A percentile compares a stretch with the other conserved stretches of the same genome.
These are phyloP conservation scores for Cyberlindnera amylophila DNA, from an alignment of 805 yeast genomes.

Conservation along the genomic window DNA sequence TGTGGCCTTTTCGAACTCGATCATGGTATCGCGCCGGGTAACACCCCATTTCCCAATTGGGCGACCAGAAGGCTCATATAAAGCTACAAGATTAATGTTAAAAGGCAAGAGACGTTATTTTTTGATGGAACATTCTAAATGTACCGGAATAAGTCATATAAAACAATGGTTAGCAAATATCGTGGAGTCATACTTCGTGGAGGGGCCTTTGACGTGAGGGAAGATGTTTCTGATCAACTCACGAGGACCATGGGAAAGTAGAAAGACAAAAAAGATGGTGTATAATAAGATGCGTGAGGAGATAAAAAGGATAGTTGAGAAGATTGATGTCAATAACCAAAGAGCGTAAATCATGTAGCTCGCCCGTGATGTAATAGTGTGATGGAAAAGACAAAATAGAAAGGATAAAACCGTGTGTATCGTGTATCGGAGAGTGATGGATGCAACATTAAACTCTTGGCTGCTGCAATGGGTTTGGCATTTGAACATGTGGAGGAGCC, in stretches of 20 bases:
- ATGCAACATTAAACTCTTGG: background rate
- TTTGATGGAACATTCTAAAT: too few relatives aligned
- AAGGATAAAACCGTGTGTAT: background rate
- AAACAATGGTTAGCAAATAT: constrained; percentile 6
- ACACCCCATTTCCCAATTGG: background rate
- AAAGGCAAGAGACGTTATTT: too few relatives aligned
- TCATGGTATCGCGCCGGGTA: background rate
- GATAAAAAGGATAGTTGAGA: background rate
- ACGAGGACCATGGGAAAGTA: too few relatives aligned
- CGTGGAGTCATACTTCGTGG: constrained; percentile 14
- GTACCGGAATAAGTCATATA: too few relatives aligned
- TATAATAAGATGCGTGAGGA: background rate
- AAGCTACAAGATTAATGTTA: too few relatives aligned
- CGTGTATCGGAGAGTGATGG: background rate
- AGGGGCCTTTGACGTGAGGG: background rate
- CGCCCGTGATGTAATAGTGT: too few relatives aligned
- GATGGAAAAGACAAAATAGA: too few relatives aligned
- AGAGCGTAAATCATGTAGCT: too few relatives aligned
- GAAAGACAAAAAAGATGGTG: background rate
- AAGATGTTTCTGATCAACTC: too few relatives aligned
- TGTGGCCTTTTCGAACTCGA: background rate
- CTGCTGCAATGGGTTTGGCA: constrained; percentile 3
- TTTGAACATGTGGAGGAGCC: constrained; percentile 3
- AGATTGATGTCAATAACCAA: too few relatives aligned
- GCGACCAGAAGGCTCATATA: background rate